Conservation (phyloP, 441 rosid species). For the Erysimum pusillum region DNA sequence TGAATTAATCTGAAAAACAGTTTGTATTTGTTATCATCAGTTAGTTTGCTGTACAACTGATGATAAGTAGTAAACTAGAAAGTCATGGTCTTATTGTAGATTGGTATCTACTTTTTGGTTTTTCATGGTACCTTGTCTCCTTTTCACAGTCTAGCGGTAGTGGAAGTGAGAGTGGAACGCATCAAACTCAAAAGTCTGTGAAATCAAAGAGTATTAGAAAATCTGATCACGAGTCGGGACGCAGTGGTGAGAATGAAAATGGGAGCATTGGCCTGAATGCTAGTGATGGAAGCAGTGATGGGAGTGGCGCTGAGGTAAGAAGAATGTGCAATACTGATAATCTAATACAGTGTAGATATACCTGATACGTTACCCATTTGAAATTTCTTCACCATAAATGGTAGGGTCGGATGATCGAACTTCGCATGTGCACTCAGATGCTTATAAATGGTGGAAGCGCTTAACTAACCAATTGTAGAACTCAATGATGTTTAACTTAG, state of each 20-base stretch:
- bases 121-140: conserved; percentile 24
- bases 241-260: conserved; percentile 60
- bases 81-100: conserved; percentile 29
- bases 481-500: conserved; percentile 23
- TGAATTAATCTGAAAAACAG: neutral
- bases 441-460: conserved; percentile 35
- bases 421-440: conserved; percentile 35
- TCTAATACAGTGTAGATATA: neutral
- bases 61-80: conserved; percentile 19
- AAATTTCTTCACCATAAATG: conserved; percentile 27
- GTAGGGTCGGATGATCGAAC: conserved; percentile 34
- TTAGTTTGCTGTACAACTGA: conserved; percentile 4
- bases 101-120: conserved; percentile 23
- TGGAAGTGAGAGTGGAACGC: conserved; percentile 76
- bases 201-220: conserved; percentile 55
- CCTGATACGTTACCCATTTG: conserved; percentile 6
- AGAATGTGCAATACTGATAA: conserved; percentile 18
- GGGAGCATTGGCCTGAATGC: conserved; percentile 52
- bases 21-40: neutral
- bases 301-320: conserved; percentile 74
- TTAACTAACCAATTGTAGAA: conserved; percentile 25
- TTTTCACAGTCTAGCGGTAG: conserved; percentile 71
- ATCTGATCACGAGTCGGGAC: conserved; percentile 56
- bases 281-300: conserved; percentile 68
- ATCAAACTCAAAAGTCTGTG: conserved; percentile 54